Evolutionary conservation across 441 rosid genomes (phyloP), one percentile per base, ranked within the genome.

Genomic region (Metrosideros polymorpha): DNA sequence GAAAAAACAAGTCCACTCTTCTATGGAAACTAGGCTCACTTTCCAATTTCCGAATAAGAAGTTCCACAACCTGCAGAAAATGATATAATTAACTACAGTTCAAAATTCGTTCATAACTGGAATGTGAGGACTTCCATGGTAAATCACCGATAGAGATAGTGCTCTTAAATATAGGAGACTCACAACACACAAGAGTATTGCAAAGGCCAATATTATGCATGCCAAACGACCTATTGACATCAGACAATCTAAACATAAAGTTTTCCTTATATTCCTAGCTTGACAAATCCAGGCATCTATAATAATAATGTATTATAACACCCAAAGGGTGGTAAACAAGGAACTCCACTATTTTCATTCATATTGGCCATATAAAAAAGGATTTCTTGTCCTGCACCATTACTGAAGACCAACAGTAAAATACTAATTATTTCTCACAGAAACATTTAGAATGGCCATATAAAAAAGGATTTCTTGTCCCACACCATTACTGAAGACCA

Each of bases 1-100:
- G 98, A 91, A 95, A 98, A 92, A 98, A 96, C 83, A 98, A 89
- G 92, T 95, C 98, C 89, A 98, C 98, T 93, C 92, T 96, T 61
- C 98, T 95, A 89, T 93, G 95, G 86, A 91, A 94, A 89, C 96
- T 96, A 88, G 98, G 91, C 90, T 96, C 99, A 88, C 88, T 93
- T 92, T 95, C 99, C 94, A 98, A 91, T 90, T 98, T 98, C 55
- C 93, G 93, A 86, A 98, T 95, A 50, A 98, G 93, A 88, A 98
- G 98, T 88, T 98, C 99, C 88, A 98, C 98, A 89, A 98, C 98
- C 99, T 98, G 95, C 89, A 94, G 83, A 47, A n/a, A 47, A 52
- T 50, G 50, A 39, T n/a, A 5, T 42, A 30, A 87, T 30, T 86
- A 84, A 87, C 89, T 89, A 88, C 82, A 82, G 83, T 82, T 85